Percentiles rank a stretch among this genome's conserved stretches.
These are phyloP conservation scores for Ceratocystis ficicola DNA, from an alignment of 2,329 filamentous ascomycete species.

Conservation along the genomic window DNA sequence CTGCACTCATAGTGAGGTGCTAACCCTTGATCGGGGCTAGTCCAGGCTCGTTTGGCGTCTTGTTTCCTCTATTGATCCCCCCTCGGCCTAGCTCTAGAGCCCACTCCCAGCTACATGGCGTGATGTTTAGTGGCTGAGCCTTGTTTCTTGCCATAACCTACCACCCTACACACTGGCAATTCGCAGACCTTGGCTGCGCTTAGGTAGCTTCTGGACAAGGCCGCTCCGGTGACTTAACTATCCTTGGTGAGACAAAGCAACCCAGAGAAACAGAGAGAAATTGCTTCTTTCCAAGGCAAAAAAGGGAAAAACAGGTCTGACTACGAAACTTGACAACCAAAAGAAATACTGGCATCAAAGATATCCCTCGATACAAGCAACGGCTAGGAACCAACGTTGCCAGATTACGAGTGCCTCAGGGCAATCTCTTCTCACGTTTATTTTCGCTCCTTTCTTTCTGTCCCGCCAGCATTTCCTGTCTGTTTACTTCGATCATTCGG, in stretches of 20 bases:
- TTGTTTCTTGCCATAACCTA: neutral
- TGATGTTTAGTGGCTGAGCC: constrained; percentile 7
- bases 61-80: constrained; percentile 9
- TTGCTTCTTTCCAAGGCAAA: neutral
- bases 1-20: neutral
- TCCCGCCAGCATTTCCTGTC: neutral
- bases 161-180: neutral
- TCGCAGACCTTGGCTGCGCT: too few species aligned
- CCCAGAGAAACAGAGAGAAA: neutral
- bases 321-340: neutral
- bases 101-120: constrained; percentile 1
- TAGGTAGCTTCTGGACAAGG: too few species aligned
- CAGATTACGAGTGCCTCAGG: neutral
- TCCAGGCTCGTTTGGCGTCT: neutral
- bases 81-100: neutral
- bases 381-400: neutral
- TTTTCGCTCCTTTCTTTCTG: neutral
- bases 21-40: neutral
- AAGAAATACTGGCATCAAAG: neutral
- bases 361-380: neutral
- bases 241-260: neutral
- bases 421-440: neutral
- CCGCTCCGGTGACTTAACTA: neutral
- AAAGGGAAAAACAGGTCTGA: neutral
- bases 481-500: too few species aligned